Conservation (phyloP, 2,329 filamentous ascomycete species). For the Fusarium chlamydosporum region DNA sequence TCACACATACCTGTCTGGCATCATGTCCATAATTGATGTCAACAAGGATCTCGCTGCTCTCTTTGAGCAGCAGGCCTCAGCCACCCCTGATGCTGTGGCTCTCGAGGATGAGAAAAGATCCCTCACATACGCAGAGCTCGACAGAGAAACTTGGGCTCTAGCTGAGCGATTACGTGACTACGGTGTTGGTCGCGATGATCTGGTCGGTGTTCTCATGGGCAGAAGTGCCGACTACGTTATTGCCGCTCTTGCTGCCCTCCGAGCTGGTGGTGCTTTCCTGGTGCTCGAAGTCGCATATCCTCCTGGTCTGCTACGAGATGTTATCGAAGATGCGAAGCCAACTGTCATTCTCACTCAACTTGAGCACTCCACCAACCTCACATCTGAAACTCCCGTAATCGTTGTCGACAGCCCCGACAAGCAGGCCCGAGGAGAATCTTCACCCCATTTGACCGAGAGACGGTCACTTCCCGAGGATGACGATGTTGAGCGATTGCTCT, state of each 20-base stretch:
- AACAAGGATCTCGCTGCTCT: slow-evolving; percentile 80
- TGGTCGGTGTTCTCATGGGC: slow-evolving; percentile 82
- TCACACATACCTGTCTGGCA: slow-evolving; percentile 22
- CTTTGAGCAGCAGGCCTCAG: slow-evolving; percentile 76
- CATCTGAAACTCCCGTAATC: slow-evolving; percentile 73
- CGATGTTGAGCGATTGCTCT: slow-evolving; percentile 80
- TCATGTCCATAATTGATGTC: slow-evolving; percentile 77
- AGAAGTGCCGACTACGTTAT: slow-evolving; percentile 85
- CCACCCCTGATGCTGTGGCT: slow-evolving; percentile 77
- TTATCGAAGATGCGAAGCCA: slow-evolving; percentile 81
- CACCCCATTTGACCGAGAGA: slow-evolving; percentile 57
- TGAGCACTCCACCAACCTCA: slow-evolving; percentile 75
- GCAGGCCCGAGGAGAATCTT: slow-evolving; percentile 46
- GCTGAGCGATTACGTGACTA: slow-evolving; percentile 73
- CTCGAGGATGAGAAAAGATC: slow-evolving; percentile 77
- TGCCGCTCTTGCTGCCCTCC: slow-evolving; percentile 81
- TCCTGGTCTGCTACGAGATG: slow-evolving; percentile 78
- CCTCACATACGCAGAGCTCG: slow-evolving; percentile 81
- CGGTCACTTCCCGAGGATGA: slow-evolving; percentile 71
- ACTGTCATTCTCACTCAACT: slow-evolving; percentile 77
- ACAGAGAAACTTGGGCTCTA: slow-evolving; percentile 75
- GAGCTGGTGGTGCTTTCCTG: slow-evolving; percentile 83
- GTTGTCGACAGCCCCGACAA: slow-evolving; percentile 68
- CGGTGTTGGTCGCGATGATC: slow-evolving; percentile 78
- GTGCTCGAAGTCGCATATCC: slow-evolving; percentile 86